These are phyloP conservation scores for Lactarius vividus DNA, from an alignment of 768 basidiomycete species.

Conservation along the genomic window DNA sequence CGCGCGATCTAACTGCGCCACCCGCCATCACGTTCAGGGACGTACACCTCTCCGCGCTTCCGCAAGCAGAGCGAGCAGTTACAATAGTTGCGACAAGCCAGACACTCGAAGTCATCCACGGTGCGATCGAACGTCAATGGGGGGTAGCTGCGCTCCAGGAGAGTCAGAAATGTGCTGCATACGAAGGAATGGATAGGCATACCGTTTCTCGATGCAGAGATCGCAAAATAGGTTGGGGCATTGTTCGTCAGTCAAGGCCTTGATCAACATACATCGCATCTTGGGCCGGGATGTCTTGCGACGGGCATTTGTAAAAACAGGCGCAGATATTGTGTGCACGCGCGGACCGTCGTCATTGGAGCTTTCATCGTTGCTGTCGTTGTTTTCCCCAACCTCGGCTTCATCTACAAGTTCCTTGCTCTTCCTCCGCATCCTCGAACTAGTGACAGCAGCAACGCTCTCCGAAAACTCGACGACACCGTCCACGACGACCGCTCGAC, in stretches of 20 bases:
- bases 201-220: slow-evolving; percentile 26
- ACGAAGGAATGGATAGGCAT: background rate
- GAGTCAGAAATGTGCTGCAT: background rate
- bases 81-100: slow-evolving; percentile 46
- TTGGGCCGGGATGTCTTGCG: background rate
- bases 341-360: background rate
- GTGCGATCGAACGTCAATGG: slow-evolving; percentile 38
- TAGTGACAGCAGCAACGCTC: background rate
- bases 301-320: background rate
- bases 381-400: background rate
- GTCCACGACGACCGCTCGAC: background rate
- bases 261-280: slow-evolving; percentile 18
- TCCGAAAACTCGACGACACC: background rate
- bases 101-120: slow-evolving; percentile 40
- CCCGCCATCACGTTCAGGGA: slow-evolving; percentile 35
- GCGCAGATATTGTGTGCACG: background rate
- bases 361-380: background rate
- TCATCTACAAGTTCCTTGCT: slow-evolving; percentile 12
- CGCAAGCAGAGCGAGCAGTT: slow-evolving; percentile 47
- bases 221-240: slow-evolving; percentile 23
- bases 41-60: slow-evolving; percentile 47
- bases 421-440: slow-evolving; percentile 4
- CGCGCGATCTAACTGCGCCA: slow-evolving; percentile 14
- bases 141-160: slow-evolving; percentile 39
- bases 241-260: background rate